These are phyloP conservation scores for Rhynchospora breviuscula DNA, from an alignment of 176 grass and related monocot species.

Conservation along the genomic window DNA sequence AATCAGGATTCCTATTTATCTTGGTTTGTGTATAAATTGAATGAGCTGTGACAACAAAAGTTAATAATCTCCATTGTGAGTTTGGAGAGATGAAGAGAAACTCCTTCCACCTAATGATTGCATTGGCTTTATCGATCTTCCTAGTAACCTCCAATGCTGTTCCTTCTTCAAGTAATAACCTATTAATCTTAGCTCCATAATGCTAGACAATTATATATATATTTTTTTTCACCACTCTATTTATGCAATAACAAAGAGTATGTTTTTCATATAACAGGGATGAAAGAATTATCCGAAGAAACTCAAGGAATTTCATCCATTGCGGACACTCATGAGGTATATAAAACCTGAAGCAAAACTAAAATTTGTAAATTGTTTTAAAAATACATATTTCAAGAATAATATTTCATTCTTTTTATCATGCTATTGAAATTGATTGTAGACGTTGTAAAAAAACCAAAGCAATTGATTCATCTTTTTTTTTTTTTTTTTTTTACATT, in stretches of 20 bases:
- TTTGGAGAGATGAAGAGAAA: conserved; percentile 26
- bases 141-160: conserved; percentile 39
- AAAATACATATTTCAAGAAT: not conserved
- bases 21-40: conserved; percentile 21
- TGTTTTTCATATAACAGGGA: conserved; percentile 31
- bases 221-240: not conserved
- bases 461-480: not conserved
- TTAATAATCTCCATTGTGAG: not conserved
- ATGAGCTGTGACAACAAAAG: conserved; percentile 9
- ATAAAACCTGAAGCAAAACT: not conserved
- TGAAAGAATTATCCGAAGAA: conserved; percentile 35
- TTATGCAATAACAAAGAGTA: not conserved
- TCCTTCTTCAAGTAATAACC: conserved; percentile 50
- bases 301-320: conserved; percentile 17
- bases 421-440: not conserved
- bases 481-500: not conserved
- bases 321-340: conserved; percentile 31
- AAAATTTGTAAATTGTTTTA: not conserved
- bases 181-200: not conserved
- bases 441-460: not conserved
- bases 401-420: not conserved
- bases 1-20: not conserved
- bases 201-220: not conserved
- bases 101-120: conserved; percentile 25
- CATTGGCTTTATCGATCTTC: conserved; percentile 26